Evolutionary conservation across 441 rosid species (phyloP), one percentile per base, ranked within the genome.

Genomic region (Erysimum cheiri): DNA sequence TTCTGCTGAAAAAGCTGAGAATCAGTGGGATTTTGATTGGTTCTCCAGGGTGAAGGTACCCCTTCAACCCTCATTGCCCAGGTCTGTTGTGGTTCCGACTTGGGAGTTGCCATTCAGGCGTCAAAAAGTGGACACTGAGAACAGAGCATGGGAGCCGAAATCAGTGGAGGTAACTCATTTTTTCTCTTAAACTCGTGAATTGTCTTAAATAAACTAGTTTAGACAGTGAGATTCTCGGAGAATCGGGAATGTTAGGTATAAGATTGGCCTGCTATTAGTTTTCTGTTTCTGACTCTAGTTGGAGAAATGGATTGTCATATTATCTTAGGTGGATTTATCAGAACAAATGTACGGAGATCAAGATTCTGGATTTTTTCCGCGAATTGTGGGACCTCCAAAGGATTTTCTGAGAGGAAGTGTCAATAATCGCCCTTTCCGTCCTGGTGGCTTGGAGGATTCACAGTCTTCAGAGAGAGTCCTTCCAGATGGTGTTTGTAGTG

Each of bases 21-120:
- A 85, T 78, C 97, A 89, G 73, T 95, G 99, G 99, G 91, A 90
- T 63, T 92, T 92, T 75, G 93, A 95, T 76, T 95, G 99, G 99
- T 92, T 95, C 85, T 84, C 83, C 24, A 85, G 76, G 85, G 96
- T 84, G 37, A 88, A 89, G 60, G 83, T 88, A 58, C 88, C 94
- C 4, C 78, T 81, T 58, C 91, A 92, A 63, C 98, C 93, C 28
- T 84, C 98, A 12, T 71, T 88, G 77, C 88, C 98, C 0, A 85
- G 91, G 50, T 80, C 89, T 22, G 85, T 87, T 60, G 84, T 92
- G 46, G 87, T 85, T 58, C 99, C 98, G 0, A 83, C 80, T 15
- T 95, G 99, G 99, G 98, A 95, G 76, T 76, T 85, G 56, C 99
- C 99, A 26, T 95, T 85, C 68, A 81, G 90, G 69, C 86, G 91